phyloP scores from a whole-genome alignment of 169 alveolate species.

The Plasmodium reichenowi region DNA sequence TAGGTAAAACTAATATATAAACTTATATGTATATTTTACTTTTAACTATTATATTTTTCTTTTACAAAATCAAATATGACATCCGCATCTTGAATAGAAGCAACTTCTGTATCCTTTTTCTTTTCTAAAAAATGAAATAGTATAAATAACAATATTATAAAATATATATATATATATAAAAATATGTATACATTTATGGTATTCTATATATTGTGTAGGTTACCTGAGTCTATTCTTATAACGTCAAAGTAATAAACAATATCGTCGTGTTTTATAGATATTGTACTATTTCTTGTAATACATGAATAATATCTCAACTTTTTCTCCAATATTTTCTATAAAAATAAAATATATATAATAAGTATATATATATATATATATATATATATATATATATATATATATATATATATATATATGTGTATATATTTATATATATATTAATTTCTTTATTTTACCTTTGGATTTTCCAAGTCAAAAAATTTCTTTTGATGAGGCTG shows the following conservation, averaged over 20 bases:
- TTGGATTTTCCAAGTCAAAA: conserved; percentile 45
- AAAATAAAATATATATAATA: background rate
- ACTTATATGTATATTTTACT: background rate
- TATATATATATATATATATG: background rate
- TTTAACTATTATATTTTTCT: conserved; percentile 53
- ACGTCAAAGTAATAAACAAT: conserved; percentile 46
- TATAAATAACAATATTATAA: background rate
- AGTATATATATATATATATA: background rate
- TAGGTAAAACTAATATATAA: background rate
- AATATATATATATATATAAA: background rate
- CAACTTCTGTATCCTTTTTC: conserved; percentile 63
- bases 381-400: background rate
- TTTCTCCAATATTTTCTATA: conserved; percentile 56
- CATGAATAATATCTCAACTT: conserved; percentile 56
- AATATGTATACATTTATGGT: background rate
- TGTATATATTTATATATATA: background rate
- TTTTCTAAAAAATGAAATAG: conserved; percentile 15
- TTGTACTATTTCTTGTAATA: conserved; percentile 40
- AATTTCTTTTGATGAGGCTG: conserved; percentile 67
- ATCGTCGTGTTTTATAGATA: conserved; percentile 26
- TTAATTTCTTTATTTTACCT: conserved; percentile 13
- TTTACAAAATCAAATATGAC: conserved; percentile 68
- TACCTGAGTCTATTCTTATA: conserved; percentile 54
- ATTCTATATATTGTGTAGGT: background rate
- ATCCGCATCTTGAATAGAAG: conserved; percentile 65